These are phyloP conservation scores for Curvularia verruculosa DNA, from an alignment of 2,329 filamentous ascomycete genomes.

Conservation along the genomic window DNA sequence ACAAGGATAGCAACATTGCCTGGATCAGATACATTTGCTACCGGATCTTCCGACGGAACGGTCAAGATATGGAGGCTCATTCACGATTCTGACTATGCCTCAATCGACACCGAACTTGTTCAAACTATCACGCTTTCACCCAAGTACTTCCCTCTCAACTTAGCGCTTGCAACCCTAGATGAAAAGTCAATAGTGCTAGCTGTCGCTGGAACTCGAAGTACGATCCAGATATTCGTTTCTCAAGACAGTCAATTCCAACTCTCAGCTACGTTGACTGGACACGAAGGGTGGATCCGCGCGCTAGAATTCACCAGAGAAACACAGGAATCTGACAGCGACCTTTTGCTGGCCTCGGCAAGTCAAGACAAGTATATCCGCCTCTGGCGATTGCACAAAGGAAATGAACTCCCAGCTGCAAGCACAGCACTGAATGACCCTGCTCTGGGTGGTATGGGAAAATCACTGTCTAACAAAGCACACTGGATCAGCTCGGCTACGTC, in stretches of 20 bases:
- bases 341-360: constrained; percentile 88
- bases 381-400: constrained; percentile 81
- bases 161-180: constrained; percentile 70
- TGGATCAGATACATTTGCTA: constrained; percentile 58
- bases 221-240: constrained; percentile 79
- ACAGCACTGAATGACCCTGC: constrained; percentile 62
- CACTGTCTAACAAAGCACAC: constrained; percentile 88
- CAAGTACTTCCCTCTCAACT: constrained; percentile 79
- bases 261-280: constrained; percentile 80
- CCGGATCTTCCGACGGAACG: constrained; percentile 67
- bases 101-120: constrained; percentile 34
- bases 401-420: constrained; percentile 65
- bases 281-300: constrained; percentile 94
- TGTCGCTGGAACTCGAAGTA: constrained; percentile 81
- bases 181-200: constrained; percentile 70
- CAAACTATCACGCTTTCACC: constrained; percentile 72
- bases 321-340: constrained; percentile 62
- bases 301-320: constrained; percentile 76
- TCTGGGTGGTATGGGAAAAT: constrained; percentile 68
- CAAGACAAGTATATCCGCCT: constrained; percentile 97
- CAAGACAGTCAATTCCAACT: constrained; percentile 66
- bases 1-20: constrained; percentile 64
- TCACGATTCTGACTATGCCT: constrained; percentile 35
- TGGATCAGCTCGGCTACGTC: constrained; percentile 65
- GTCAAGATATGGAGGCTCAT: constrained; percentile 72